Base-by-base conservation (phyloP, 495 filamentous ascomycete species). In the Xylaria castorea region DNA sequence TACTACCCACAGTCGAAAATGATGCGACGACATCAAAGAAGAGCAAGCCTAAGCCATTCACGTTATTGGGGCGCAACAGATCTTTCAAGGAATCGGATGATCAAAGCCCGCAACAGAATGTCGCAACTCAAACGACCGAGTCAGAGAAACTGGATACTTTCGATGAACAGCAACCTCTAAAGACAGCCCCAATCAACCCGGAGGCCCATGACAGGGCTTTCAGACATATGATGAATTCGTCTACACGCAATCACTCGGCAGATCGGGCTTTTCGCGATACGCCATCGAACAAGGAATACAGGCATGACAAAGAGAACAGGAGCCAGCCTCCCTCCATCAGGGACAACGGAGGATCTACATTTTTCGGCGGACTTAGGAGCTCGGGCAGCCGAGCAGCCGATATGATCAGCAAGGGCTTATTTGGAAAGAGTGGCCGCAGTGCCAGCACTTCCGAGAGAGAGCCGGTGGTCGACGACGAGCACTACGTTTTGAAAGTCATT, bases 401-500 rank as follows among this genome's bases (percentile, higher is more conserved):
- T 57, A 92, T 93, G 76, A 88, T 94, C 40, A 89, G 92, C 55
- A 95, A 94, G 74, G 89, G 90, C 0, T 86, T 95, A 70, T 92
- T 97, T 75, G 91, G 92, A 34, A 93, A 94, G 76, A 87, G 92
- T 50, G 87, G 86, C 25, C 86, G 92, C 65, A 92, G 90, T 77
- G 91, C 91, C 32, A 92, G 91, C 78, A 90, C 86, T 32, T 88
- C 88, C 70, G 91, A 92, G 77, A 89, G 83, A 48, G 92, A 94
- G 62, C 83, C 76, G 14, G 74, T 87, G 25, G 80, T 92, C 4
- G 90, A 87, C 51, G 93, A 97, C 74, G 92, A 92, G 74, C 88
- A 91, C 70, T 97, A 97, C 74, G 86, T 91, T 51, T 86, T 91
- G 74, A 91, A 90, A 60, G 88, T 95, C 57, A 93, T 97, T 78